Conservation (phyloP, 1,284 basidiomycete genomes). For the Neolentinus lepideus region DNA sequence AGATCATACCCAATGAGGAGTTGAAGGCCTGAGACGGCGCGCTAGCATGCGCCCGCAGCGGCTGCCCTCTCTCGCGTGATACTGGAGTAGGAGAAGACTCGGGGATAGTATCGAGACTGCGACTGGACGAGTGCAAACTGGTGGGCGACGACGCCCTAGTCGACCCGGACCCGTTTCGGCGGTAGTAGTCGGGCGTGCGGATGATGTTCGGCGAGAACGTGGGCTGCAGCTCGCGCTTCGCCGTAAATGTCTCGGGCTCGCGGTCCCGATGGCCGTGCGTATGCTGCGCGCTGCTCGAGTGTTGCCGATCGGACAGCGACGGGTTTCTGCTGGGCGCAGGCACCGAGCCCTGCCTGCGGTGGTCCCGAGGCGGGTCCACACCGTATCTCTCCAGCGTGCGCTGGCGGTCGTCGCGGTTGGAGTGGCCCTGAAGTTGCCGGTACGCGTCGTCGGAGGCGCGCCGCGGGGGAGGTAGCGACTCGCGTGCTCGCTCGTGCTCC, state of each 20-base stretch:
- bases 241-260: constrained; percentile 33
- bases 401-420: neutral
- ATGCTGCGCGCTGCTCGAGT: neutral
- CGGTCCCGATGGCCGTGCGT: neutral
- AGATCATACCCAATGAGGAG: neutral
- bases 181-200: constrained; percentile 54
- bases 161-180: constrained; percentile 11
- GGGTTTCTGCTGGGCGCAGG: neutral
- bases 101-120: neutral
- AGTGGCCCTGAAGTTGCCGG: neutral
- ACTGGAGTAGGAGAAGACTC: neutral
- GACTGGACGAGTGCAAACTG: constrained; percentile 13
- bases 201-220: constrained; percentile 62
- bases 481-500: neutral
- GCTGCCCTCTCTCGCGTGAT: neutral
- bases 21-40: neutral
- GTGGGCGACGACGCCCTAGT: constrained; percentile 17
- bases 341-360: neutral
- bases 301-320: neutral
- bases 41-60: neutral
- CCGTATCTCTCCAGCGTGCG: neutral
- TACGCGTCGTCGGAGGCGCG: neutral
- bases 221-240: constrained; percentile 42
- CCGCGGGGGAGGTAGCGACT: neutral
- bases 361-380: neutral